Evolutionary conservation across 192 early-diverging fungal species (phyloP), one percentile per base, ranked within the genome.

Genomic region (Backusella macrospora): DNA sequence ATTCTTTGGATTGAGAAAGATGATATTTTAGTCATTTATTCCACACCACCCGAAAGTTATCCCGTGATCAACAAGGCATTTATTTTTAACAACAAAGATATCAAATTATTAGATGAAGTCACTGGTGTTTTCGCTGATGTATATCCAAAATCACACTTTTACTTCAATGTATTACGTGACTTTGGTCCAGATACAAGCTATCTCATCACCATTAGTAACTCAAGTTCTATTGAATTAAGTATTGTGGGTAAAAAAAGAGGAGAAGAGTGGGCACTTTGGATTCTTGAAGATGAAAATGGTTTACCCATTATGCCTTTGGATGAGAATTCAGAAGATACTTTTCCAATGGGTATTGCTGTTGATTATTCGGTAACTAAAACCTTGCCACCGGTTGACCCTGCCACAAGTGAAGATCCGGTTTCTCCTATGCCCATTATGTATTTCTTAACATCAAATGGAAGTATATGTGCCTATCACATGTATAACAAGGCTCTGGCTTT

Each of bases 1-100:
- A 74, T 97, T 15, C 68, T 90, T 7, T 97, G 96, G 94, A 70
- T 94, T 12, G 92, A 94, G 49, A 91, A 83, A 16, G 72, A 83
- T 55, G 76, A 86, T 1, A 93, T 93, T 71, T 76, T 93, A 23
- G 90, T 84, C 13, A 76, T 91, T 7, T 96, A 96, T 73, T 81
- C 86, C 2, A 76, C 76, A 14, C 65, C 73, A 44, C 62, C 43
- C 3, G 70, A 77, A 10, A 10, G 21, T 46, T 49, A 1, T 62
- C 66, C 1, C 39, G 76, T 39, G 68, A 59, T 29, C 16, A 78
- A 78, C 43, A 10, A 4, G 0, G 9, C 26, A 18, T 59, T 59
- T 26, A 8, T 13, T 26, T 59, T 59, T 12, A 21, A 23, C 26
- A 8, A 26, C 21, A 59, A 1, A 12, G 5, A 59, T 26, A 23